Evolutionary conservation across 73 alveolate genomes (phyloP), one percentile per base, ranked within the genome.

Genomic region (Paramecium caudatum): DNA sequence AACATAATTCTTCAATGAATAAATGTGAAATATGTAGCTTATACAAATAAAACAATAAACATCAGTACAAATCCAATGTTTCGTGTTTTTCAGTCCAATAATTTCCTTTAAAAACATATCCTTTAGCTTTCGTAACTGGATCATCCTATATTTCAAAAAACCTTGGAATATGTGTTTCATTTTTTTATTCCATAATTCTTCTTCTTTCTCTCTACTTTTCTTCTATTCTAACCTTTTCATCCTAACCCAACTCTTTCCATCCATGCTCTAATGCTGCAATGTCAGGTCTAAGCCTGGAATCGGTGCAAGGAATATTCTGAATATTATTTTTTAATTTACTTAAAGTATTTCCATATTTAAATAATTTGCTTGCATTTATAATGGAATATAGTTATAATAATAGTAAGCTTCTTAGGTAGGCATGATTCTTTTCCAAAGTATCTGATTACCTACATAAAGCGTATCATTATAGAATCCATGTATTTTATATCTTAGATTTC

Each of bases 191-290:
- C 55, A 65, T 65, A 12, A 65, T 36, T 36, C 34, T 65, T 30
- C 83, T 65, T 30, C 19, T 36, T 21, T 65, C 83, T 65, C 55
- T 27, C 39, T 65, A 15, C 8, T 65, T 65, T 8, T 27, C 83
- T 36, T 65, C 39, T 41, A 41, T 7, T 41, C 49, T 41, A 6
- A 7, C 6, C 10, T 41, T 41, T 41, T 41, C 49, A 41, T 41
- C 49, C 10, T 41, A 41, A 7, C 49, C 49, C 49, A 41, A 41
- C 34, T 65, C 50, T 65, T 65, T 65, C 55, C 83, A 65, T 9
- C 83, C 55, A 65, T 65, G 50, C 21, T 65, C 83, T 36, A 65
- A 33, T n/a, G 83, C 83, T 13, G 49, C 83, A 12, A 65, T 65
- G 5, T 65, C 83, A 3, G 50, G 83, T 9, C 55, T 30, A 1